Evolutionary conservation across 2,329 filamentous ascomycete species (phyloP), one percentile per base, ranked within the genome.

Genomic region (Arthrobotrys entomopaga): DNA sequence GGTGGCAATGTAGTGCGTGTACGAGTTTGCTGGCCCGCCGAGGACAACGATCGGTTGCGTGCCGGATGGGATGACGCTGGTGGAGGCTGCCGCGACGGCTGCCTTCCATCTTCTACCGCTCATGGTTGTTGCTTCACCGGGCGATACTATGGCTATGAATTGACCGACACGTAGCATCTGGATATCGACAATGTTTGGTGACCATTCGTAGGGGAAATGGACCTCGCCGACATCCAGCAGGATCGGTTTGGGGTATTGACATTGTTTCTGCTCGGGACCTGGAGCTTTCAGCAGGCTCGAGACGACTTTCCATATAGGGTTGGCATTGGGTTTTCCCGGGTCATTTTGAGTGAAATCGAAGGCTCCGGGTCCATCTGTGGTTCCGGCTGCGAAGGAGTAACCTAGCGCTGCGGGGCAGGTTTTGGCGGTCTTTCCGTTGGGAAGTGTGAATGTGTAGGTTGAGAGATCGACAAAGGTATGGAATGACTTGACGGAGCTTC

Each of bases 281-380:
- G 94, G 92, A 20, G 85, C 84, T 64, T 91, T 90, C 13, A 97
- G 83, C 13, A 92, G 83, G 6, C 86, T 86, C 1, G 91, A 89
- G 1, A 96, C 92, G 6, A 91, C 83, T 22, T 85, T 84, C 94
- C 94, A 97, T 2, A 97, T 82, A 0, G 92, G 92, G 76, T 91
- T 93, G 29, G 70, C 70, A 20, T 89, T 86, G 0, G 92, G 89
- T n/a, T 87, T 84, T 34, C 89, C 89, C 0, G 89, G 89, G 77
- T 91, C 87, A 77, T 93, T 93, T 80, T 98, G 94, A 0, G 91
- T 95, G 80, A 98, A 97, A 81, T 98, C 94, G 79, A 97, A 96
- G 0, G 88, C 89, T 0, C 94, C 94, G 0, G 94, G 93, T 4
- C 94, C 92, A 80, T 98, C 94, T 0, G 92, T 91, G 0, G 94